Evolutionary conservation across 179 eudicot genomes (phyloP), one percentile per base, ranked within the genome.

Genomic region (Drosera spatulata): DNA sequence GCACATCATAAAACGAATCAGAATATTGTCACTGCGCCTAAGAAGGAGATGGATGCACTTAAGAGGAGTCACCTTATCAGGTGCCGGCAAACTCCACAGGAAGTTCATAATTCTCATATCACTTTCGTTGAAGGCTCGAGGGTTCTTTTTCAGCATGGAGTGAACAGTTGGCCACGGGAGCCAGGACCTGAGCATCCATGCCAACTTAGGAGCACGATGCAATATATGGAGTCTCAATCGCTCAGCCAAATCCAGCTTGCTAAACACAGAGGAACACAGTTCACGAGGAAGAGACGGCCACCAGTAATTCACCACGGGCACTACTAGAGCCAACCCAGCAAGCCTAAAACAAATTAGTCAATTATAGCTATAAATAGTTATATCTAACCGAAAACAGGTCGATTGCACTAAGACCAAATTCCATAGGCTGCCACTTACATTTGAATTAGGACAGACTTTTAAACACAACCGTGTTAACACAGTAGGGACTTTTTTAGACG

Each of bases 251-350:
- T 71, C 15, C 54, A 60, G 13, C 48, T 60, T 45, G 13, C 55
- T 61, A 50, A 10, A 72, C 9, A 55, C 72, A 44, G 49, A 50
- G 64, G 37, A 60, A 33, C 65, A 7, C 10, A 48, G 3, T 41
- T 68, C 69, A 58, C 70, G 53, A 45, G 74, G 77, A 56, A 77
- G 72, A 5, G 70, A 66, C n/a, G 75, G 75, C 81, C 81, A 77
- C 77, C 81, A 77, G 75, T 69, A 77, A 60, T 73, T 77, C 51
- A 69, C 9, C 2, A 61, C 66, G 13, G 76, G 72, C n/a, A 59
- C 68, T 41, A 52, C 58, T 13, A 70, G 59, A 22, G 65, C 62
- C 41, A 49, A 72, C 10, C 77, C 81, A 13, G 77, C 73, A 45
- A 77, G 43, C 77, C 77, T 77, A 70, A 61, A 64, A 56, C 47